Percentiles rank a stretch among this genome's conserved stretches.
Evolutionary conservation across 2,329 filamentous ascomycete genomes (phyloP).

Genomic region (Pezicula radicicola): DNA sequence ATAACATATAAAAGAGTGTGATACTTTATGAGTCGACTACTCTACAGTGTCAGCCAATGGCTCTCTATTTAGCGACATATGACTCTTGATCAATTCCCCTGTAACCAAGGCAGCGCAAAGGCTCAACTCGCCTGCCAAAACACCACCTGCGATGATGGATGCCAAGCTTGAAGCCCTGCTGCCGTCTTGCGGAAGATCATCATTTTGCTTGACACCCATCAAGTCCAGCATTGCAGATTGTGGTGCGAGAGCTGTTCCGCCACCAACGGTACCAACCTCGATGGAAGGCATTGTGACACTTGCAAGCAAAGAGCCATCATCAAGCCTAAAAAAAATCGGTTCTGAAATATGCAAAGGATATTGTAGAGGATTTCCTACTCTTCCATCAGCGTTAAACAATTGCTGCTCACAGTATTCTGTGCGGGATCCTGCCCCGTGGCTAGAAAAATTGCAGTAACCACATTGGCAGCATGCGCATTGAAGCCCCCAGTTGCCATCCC

Average conservation of each 20-base stretch:
- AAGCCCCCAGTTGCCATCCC: slow-evolving; percentile 85
- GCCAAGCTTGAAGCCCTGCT: too few species aligned
- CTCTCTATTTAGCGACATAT: too few species aligned
- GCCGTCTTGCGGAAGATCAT: too few species aligned
- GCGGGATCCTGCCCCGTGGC: slow-evolving; percentile 98
- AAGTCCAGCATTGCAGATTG: slow-evolving; percentile 96
- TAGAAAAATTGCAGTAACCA: slow-evolving; percentile 92
- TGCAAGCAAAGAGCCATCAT: slow-evolving; percentile 89
- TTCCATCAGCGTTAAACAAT: slow-evolving; percentile 98
- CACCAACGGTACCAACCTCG: slow-evolving; percentile 94
- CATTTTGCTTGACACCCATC: slow-evolving; percentile 51
- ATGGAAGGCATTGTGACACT: slow-evolving; percentile 98
- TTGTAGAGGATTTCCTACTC: slow-evolving; percentile 63
- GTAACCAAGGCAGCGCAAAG: too few species aligned
- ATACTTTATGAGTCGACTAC: too few species aligned
- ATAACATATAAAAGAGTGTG: too few species aligned
- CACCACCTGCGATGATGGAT: too few species aligned
- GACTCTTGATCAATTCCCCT: too few species aligned
- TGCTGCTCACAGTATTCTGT: slow-evolving; percentile 93
- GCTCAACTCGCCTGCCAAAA: too few species aligned
- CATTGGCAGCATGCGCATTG: slow-evolving; percentile 97
- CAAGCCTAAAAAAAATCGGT: slow-evolving; percentile 44
- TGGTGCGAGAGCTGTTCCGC: slow-evolving; percentile 93
- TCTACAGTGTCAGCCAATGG: too few species aligned
- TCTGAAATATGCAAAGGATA: slow-evolving; percentile 13